Evolutionary conservation across 768 basidiomycete species (phyloP).

Genomic region (Paxillus ammoniavirescens): DNA sequence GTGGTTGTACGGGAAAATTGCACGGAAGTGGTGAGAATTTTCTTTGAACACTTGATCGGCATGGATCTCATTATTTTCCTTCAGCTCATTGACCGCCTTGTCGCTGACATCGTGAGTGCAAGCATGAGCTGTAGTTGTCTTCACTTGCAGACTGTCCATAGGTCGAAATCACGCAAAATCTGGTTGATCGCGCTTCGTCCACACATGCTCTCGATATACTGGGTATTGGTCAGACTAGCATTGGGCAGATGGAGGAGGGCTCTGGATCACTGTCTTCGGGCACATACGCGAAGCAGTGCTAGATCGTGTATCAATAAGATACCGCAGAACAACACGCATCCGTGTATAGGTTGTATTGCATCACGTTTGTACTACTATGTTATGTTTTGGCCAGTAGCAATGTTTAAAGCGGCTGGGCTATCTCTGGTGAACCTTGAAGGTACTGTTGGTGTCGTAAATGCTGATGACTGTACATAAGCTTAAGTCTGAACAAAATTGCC

Average conservation of each 20-base stretch:
- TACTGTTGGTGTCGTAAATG: no score
- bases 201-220: conserved; percentile 50
- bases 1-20: conserved; percentile 60
- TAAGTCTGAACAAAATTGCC: no score
- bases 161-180: conserved; percentile 63
- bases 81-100: conserved; percentile 60
- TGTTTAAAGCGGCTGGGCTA: no score
- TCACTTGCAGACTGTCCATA: conserved; percentile 22
- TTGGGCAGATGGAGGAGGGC: conserved; percentile 46
- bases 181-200: conserved; percentile 47
- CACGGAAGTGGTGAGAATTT: conserved; percentile 44
- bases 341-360: neutral
- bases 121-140: neutral
- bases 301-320: conserved; percentile 10
- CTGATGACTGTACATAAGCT: no score
- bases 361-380: no score
- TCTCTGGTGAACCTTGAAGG: no score
- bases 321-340: neutral
- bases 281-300: conserved; percentile 71
- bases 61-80: conserved; percentile 24
- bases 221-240: conserved; percentile 32
- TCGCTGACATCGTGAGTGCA: conserved; percentile 64
- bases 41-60: conserved; percentile 21
- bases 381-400: neutral
- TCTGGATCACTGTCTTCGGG: conserved; percentile 50